Evolutionary conservation across 441 rosid species (phyloP).

Genomic region (Isatis lusitanica): DNA sequence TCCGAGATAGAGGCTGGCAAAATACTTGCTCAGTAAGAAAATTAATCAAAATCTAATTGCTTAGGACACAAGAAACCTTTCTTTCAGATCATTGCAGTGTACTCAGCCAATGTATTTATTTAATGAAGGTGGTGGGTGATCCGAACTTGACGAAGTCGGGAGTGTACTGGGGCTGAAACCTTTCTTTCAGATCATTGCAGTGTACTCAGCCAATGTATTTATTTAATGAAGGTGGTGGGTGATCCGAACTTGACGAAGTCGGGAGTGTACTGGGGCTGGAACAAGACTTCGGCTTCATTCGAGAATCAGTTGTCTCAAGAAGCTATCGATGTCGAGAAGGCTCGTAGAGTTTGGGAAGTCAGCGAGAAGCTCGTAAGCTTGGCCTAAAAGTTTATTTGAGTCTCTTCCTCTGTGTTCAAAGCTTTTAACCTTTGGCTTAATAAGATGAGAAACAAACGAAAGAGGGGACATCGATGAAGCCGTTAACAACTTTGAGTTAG

Average conservation of each 20-base stretch:
- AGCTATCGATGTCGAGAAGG: conserved; percentile 78
- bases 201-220: neutral
- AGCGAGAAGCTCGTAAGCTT: conserved; percentile 86
- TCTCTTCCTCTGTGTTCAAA: neutral
- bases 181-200: neutral
- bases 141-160: conserved; percentile 79
- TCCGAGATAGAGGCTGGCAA: conserved; percentile 88
- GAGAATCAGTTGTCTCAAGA: conserved; percentile 79
- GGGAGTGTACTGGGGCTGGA: conserved; percentile 97
- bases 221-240: conserved; percentile 58
- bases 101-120: neutral
- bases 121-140: conserved; percentile 65
- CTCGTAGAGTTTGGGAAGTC: conserved; percentile 77
- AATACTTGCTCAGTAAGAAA: conserved; percentile 82
- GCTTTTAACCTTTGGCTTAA: neutral
- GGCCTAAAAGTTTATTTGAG: conserved; percentile 38
- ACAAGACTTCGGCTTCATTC: conserved; percentile 75
- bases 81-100: conserved; percentile 1
- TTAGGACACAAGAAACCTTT: neutral
- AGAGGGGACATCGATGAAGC: conserved; percentile 12
- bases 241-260: conserved; percentile 75
- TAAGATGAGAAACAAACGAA: neutral
- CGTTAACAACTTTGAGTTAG: neutral
- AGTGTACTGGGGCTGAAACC: conserved; percentile 94
- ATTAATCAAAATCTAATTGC: conserved; percentile 2